phyloP scores from a whole-genome alignment of 768 basidiomycete species.

The Guyanaporus albipodus region DNA sequence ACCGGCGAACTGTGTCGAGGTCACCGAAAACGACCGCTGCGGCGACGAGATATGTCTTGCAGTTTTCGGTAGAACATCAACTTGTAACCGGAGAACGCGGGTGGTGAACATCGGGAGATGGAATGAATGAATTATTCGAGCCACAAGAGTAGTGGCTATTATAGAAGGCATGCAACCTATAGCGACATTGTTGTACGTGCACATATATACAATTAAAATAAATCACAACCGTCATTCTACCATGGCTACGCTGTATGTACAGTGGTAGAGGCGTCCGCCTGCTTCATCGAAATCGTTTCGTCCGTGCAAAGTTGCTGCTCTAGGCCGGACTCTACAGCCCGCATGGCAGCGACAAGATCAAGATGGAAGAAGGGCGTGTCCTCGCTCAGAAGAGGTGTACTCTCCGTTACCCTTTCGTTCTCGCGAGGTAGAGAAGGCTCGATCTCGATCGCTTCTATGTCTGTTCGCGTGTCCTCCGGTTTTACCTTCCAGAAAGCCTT shows the following conservation, averaged over 20 bases:
- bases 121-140: not conserved
- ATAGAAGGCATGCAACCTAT: not conserved
- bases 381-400: slow-evolving; percentile 39
- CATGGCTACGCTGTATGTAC: not conserved
- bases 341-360: slow-evolving; percentile 70
- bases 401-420: not conserved
- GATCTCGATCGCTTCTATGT: slow-evolving; percentile 33
- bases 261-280: not conserved
- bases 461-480: slow-evolving; percentile 10
- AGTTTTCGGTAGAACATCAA: slow-evolving; percentile 1
- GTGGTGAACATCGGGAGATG: slow-evolving; percentile 9
- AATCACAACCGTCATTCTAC: no score
- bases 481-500: slow-evolving; percentile 22
- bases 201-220: no score
- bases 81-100: slow-evolving; percentile 3
- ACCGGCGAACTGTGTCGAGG: slow-evolving; percentile 30
- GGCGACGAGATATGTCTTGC: not conserved
- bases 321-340: slow-evolving; percentile 53
- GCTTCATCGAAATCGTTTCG: slow-evolving; percentile 9
- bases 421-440: slow-evolving; percentile 2
- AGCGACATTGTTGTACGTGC: not conserved
- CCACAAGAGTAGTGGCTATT: no score
- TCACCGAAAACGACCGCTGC: slow-evolving; percentile 25
- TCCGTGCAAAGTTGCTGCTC: not conserved
- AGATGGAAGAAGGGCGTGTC: slow-evolving; percentile 90